These are phyloP conservation scores for Cercophora scortea DNA, from an alignment of 495 filamentous ascomycete genomes.

Conservation along the genomic window DNA sequence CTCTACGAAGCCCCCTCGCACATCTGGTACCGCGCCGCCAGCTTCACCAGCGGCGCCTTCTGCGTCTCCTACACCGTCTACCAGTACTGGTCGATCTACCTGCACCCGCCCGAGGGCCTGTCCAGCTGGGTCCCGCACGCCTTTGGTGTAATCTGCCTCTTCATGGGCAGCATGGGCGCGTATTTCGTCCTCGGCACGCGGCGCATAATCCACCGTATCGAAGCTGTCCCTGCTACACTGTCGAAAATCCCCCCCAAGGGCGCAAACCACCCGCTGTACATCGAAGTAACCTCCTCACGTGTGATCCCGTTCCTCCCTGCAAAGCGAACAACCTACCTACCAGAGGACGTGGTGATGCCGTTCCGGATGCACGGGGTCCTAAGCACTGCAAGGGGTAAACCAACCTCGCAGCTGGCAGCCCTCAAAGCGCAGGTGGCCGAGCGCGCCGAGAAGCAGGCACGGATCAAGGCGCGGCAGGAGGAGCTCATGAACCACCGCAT, in stretches of 20 bases:
- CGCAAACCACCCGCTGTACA: slow-evolving; percentile 14
- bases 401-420: neutral
- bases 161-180: slow-evolving; percentile 38
- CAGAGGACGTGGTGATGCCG: slow-evolving; percentile 28
- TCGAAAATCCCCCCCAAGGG: neutral
- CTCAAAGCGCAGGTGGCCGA: slow-evolving; percentile 14
- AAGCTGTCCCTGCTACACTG: slow-evolving; percentile 21
- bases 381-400: neutral
- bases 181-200: slow-evolving; percentile 37
- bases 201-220: slow-evolving; percentile 34
- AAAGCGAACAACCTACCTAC: slow-evolving; percentile 23
- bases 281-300: slow-evolving; percentile 31
- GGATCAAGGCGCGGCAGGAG: slow-evolving; percentile 17
- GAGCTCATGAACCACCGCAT: slow-evolving; percentile 31
- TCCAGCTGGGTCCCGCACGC: slow-evolving; percentile 34
- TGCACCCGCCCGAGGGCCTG: slow-evolving; percentile 35
- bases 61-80: slow-evolving; percentile 50
- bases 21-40: slow-evolving; percentile 46
- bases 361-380: slow-evolving; percentile 26
- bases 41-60: slow-evolving; percentile 47
- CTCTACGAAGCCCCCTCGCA: slow-evolving; percentile 59
- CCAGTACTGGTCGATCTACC: slow-evolving; percentile 42
- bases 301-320: slow-evolving; percentile 25
- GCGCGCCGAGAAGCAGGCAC: neutral
- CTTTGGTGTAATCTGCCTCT: slow-evolving; percentile 34